These are phyloP conservation scores for Teunomyces pallodes DNA, from an alignment of 805 yeast species.

Conservation along the genomic window DNA sequence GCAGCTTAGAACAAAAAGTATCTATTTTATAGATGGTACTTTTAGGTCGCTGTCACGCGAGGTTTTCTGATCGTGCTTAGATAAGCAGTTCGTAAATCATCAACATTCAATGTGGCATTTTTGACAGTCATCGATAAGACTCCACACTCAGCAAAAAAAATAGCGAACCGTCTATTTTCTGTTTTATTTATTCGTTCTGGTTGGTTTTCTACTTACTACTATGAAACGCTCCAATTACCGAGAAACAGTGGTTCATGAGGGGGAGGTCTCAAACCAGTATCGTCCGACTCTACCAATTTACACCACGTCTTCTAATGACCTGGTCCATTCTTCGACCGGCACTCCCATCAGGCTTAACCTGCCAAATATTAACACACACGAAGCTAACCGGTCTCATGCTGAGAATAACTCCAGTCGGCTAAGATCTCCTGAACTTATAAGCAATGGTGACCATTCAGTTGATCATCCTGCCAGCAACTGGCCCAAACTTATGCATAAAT, in stretches of 20 bases:
- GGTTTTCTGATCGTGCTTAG: not conserved
- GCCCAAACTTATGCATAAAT: slow-evolving; percentile 49
- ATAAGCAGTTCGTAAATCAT: not conserved
- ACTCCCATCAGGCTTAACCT: slow-evolving; percentile 24
- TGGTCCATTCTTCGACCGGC: slow-evolving; percentile 10
- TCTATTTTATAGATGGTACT: too few species aligned
- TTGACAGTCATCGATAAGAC: not conserved
- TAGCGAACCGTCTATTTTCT: not conserved
- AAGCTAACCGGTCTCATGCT: not conserved
- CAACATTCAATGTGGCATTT: not conserved
- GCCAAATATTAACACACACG: slow-evolving; percentile 15
- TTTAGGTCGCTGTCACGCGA: not conserved
- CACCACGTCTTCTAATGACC: slow-evolving; percentile 17
- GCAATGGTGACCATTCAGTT: not conserved
- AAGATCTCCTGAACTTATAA: not conserved
- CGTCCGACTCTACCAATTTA: slow-evolving; percentile 28
- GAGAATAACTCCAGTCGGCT: not conserved
- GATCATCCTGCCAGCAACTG: not conserved
- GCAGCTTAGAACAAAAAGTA: too few species aligned
- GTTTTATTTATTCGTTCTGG: too few species aligned
- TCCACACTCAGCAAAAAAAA: not conserved
- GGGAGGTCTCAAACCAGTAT: slow-evolving; percentile 28
- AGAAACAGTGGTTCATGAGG: slow-evolving; percentile 30
- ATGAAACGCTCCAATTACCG: slow-evolving; percentile 1
- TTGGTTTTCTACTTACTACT: too few species aligned